Evolutionary conservation across 2,329 filamentous ascomycete species (phyloP).

Genomic region (Apiospora kogelbergensis): DNA sequence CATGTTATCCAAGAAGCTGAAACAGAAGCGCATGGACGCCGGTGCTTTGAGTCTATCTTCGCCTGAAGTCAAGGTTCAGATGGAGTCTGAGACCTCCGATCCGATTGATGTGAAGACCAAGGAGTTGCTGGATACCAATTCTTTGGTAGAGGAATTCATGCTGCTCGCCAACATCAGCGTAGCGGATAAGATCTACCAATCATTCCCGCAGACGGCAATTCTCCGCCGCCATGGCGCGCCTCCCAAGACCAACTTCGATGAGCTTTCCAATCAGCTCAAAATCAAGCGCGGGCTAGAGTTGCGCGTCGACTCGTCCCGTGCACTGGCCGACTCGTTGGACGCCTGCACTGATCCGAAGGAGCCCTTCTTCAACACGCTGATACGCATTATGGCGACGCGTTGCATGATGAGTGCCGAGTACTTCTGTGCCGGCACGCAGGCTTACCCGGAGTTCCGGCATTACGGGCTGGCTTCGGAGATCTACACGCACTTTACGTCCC

Average conservation of each 20-base stretch:
- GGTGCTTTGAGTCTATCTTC: conserved; percentile 93
- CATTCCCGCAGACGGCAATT: conserved; percentile 93
- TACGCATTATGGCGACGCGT: conserved; percentile 94
- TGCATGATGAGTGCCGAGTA: conserved; percentile 99
- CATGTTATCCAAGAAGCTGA: conserved; percentile 86
- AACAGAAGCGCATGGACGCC: conserved; percentile 93
- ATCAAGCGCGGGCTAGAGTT: conserved; percentile 82
- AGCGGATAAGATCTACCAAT: conserved; percentile 82
- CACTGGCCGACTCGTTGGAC: conserved; percentile 92
- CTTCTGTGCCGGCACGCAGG: conserved; percentile 91
- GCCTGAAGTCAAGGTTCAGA: conserved; percentile 95
- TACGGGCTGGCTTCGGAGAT: conserved; percentile 96
- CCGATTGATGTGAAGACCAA: conserved; percentile 97
- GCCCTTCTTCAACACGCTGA: conserved; percentile 97
- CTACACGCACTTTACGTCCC: conserved; percentile 98
- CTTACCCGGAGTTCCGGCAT: conserved; percentile 92
- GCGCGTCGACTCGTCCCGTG: conserved; percentile 81
- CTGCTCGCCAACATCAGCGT: conserved; percentile 96
- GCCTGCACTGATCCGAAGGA: conserved; percentile 75
- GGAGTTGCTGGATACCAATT: conserved; percentile 91
- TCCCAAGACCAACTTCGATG: conserved; percentile 95
- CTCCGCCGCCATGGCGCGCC: conserved; percentile 89
- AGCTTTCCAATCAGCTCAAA: conserved; percentile 85
- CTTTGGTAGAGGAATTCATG: conserved; percentile 99
- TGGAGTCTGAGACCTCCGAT: conserved; percentile 93